A percentile compares a stretch with the other conserved stretches of the same genome.
Conservation (phyloP, 371 early-diverging fungal genomes). For the Chytridiales sp. region DNA sequence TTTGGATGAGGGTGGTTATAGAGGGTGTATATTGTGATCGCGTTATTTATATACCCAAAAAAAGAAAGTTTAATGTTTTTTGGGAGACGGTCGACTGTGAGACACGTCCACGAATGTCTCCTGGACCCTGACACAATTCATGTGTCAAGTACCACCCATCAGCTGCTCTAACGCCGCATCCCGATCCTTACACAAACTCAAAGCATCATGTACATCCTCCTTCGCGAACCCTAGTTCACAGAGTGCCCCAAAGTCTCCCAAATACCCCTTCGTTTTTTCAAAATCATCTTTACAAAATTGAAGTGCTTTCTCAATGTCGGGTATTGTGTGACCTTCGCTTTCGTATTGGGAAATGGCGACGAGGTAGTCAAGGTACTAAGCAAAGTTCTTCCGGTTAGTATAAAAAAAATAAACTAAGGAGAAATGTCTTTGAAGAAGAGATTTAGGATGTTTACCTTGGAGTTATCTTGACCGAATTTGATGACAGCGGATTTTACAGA, state of each 20-base stretch:
- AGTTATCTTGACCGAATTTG: not conserved
- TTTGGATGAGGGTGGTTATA: too few relatives aligned
- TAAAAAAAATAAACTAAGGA: not conserved
- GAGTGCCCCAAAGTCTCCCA: not conserved
- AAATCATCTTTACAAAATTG: too few relatives aligned
- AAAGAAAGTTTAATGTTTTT: too few relatives aligned
- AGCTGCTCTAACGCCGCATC: constrained; percentile 8
- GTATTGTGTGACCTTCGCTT: not conserved
- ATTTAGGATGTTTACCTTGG: not conserved
- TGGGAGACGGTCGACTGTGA: too few relatives aligned
- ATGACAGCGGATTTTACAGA: not conserved
- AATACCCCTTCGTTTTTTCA: not conserved
- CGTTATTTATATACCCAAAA: too few relatives aligned
- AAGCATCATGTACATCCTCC: not conserved
- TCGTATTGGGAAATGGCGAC: not conserved
- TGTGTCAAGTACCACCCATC: too few relatives aligned
- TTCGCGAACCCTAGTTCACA: constrained; percentile 5
- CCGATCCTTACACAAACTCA: constrained; percentile 3
- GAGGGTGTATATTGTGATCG: too few relatives aligned
- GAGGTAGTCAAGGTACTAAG: constrained; percentile 7
- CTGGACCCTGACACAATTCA: too few relatives aligned
- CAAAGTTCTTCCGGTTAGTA: not conserved
- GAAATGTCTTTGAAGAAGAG: not conserved
- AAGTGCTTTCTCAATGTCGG: not conserved
- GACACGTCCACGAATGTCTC: too few relatives aligned